phyloP scores from a whole-genome alignment of 1,284 basidiomycete species.

The Afroboletus lepidellus region DNA sequence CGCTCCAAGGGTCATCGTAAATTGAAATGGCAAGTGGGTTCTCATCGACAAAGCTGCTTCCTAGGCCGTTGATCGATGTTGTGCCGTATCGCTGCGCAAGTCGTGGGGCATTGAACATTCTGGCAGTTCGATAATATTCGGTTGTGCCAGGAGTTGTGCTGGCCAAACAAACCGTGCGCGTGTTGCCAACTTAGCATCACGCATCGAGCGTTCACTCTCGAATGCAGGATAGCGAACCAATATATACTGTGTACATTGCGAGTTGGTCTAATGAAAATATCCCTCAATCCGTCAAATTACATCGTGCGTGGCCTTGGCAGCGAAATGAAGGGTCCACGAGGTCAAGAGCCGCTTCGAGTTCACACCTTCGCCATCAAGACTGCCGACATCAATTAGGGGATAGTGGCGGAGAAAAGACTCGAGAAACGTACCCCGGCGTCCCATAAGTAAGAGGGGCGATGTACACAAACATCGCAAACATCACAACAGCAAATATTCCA shows the following conservation, averaged over 20 bases:
- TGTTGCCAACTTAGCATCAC: not conserved
- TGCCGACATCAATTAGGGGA: constrained; percentile 32
- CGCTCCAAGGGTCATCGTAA: constrained; percentile 87
- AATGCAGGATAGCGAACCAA: constrained; percentile 13
- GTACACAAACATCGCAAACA: constrained; percentile 74
- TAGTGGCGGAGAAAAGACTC: constrained; percentile 3
- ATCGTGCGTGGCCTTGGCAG: constrained; percentile 61
- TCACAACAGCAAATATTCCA: constrained; percentile 53
- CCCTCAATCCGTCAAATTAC: constrained; percentile 20
- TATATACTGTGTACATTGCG: constrained; percentile 25
- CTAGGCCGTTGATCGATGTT: constrained; percentile 56
- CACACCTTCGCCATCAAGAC: constrained; percentile 71
- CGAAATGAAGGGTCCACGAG: constrained; percentile 84
- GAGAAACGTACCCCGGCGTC: constrained; percentile 73
- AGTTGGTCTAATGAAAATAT: constrained; percentile 17
- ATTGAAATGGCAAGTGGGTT: constrained; percentile 73
- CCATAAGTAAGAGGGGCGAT: constrained; percentile 90
- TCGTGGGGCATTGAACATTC: constrained; percentile 79
- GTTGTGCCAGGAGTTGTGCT: constrained; percentile 8
- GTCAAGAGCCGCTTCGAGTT: constrained; percentile 69
- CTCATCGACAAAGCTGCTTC: constrained; percentile 71
- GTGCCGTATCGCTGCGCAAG: constrained; percentile 63
- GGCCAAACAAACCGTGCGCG: constrained; percentile 17
- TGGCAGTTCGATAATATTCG: constrained; percentile 8
- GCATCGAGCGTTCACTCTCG: not conserved